Evolutionary conservation across 306 rosid species (phyloP).

Genomic region (Cucurbita pepo): DNA sequence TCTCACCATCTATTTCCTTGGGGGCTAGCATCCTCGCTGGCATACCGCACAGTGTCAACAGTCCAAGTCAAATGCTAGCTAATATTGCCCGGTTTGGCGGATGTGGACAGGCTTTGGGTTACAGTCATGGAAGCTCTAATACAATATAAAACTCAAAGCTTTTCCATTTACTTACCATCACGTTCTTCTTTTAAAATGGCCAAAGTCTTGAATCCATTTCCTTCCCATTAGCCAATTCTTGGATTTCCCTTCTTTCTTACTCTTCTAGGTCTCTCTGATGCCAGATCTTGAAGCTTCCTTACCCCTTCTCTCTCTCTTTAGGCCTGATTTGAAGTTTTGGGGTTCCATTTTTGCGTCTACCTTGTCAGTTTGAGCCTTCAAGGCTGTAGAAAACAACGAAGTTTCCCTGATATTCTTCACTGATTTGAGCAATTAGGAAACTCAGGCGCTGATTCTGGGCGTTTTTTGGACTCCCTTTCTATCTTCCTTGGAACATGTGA

Average conservation of each 20-base stretch:
- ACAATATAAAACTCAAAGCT: not conserved
- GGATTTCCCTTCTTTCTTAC: not conserved
- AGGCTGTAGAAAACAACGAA: slow-evolving; percentile 9
- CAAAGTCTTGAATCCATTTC: not conserved
- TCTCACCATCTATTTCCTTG: too few relatives aligned
- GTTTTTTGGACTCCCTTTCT: slow-evolving; percentile 6
- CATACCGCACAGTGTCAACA: too few relatives aligned
- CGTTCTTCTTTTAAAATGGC: not conserved
- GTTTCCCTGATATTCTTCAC: not conserved
- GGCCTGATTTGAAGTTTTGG: not conserved
- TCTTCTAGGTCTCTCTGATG: not conserved
- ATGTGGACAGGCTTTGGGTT: not conserved
- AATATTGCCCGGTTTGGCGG: too few relatives aligned
- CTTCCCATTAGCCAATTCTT: too few relatives aligned
- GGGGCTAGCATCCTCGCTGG: too few relatives aligned
- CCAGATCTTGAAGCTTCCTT: not conserved
- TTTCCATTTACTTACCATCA: not conserved
- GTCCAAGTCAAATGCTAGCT: too few relatives aligned
- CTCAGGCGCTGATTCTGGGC: slow-evolving; percentile 14
- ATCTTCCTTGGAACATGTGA: slow-evolving; percentile 18
- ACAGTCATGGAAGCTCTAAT: not conserved
- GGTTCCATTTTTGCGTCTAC: not conserved
- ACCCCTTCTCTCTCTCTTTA: not conserved
- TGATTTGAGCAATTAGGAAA: not conserved
- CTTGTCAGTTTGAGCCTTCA: slow-evolving; percentile 5